These are phyloP conservation scores for Tulasnella sp. DNA, from an alignment of 768 basidiomycete genomes.

Conservation along the genomic window DNA sequence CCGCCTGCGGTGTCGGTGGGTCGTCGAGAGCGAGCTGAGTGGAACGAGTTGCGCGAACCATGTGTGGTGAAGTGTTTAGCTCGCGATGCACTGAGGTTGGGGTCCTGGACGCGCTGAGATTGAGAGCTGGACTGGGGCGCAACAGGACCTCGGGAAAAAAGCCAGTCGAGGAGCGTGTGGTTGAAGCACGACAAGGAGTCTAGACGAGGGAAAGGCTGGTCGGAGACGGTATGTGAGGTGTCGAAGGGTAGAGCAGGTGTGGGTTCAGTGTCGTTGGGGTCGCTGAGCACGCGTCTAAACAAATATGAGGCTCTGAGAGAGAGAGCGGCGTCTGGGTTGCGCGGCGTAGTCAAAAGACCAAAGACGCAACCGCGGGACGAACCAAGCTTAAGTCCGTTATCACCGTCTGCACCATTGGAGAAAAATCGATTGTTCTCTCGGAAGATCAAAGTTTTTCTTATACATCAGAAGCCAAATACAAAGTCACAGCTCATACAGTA, in stretches of 20 bases:
- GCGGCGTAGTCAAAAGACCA: not conserved
- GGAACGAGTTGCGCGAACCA: constrained; percentile 13
- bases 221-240: not conserved
- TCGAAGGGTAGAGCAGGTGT: not conserved
- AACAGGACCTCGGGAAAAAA: not conserved
- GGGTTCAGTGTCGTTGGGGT: not conserved
- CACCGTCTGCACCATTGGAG: not conserved
- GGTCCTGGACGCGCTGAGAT: not conserved
- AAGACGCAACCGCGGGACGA: not conserved
- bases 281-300: not conserved
- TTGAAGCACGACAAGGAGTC: not conserved
- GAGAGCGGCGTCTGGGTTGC: not conserved
- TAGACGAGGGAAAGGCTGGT: not conserved
- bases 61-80: not conserved
- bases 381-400: not conserved
- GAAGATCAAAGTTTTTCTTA: not conserved
- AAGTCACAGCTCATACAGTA: not conserved
- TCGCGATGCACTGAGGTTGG: not conserved
- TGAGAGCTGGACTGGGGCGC: not conserved
- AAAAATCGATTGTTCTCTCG: not conserved
- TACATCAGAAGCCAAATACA: not conserved
- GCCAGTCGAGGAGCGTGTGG: not conserved
- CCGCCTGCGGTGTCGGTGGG: not conserved
- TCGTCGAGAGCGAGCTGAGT: constrained; percentile 9
- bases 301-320: not conserved